Base-by-base conservation (phyloP, 441 rosid species). In the Erodium texanum region DNA sequence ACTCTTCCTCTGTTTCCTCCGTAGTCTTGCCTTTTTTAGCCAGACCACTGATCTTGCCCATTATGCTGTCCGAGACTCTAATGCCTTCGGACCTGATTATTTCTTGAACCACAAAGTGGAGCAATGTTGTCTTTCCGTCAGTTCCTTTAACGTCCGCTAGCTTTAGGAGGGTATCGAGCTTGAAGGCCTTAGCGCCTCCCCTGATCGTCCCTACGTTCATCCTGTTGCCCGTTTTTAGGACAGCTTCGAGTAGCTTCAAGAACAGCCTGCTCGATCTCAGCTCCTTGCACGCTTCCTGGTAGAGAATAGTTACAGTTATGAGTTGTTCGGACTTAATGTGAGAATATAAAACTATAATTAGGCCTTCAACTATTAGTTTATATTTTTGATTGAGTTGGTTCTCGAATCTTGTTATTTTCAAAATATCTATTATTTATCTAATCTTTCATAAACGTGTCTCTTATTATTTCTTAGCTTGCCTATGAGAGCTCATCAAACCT, bases 121-220 rank as follows among this genome's bases (percentile, higher is more conserved):
- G 96, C 69, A 94, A 74, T 7, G 88, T 89, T 0, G 99, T 94
- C 74, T 83, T 91, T 0, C 97, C 96, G 50, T 94, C 96, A 2
- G 93, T 85, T 56, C 99, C 99, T 62, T 94, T 94, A 1, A 94
- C 93, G 67, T 94, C 99, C 14, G 97, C 81, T 24, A 94, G 96
- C 70, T 91, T 94, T 15, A 94, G 97, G 23, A 94, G 87, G 1
- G 97, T 84, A 23, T 89, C 97, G 2, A 94, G 96, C 81, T 91
- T 94, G 84, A 94, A 94, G 20, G 97, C 97, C 81, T 64, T 85
- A 0, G 99, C 99, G 0, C 96, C 99, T 15, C 99, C 99, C 48
- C 99, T 81, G 66, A 91, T 85, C 0, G 99, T 93, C 67, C 99
- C 99, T 3, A 91, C 87, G 63, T 93, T 93, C 97, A 93, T 91